These are phyloP conservation scores for Aspergillus caelatus DNA, from an alignment of 2,329 filamentous ascomycete species.

Conservation along the genomic window DNA sequence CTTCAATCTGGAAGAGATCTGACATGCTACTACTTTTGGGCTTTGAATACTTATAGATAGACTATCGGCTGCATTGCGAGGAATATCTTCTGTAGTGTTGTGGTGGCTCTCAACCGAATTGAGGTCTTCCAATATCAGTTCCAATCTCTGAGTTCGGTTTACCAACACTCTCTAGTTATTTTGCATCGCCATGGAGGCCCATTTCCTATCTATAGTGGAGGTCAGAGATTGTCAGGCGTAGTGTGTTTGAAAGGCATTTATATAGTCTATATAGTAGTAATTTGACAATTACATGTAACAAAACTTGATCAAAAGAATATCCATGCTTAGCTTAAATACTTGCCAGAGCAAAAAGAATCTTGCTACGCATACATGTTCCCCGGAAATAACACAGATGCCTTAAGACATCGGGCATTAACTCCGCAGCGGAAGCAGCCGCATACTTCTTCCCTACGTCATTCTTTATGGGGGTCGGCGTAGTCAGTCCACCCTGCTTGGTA, in stretches of 20 bases:
- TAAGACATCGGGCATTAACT: too few relatives aligned
- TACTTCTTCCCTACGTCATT: too few relatives aligned
- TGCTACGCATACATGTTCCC: not conserved
- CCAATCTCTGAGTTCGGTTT: not conserved
- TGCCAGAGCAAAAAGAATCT: too few relatives aligned
- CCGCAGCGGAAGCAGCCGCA: too few relatives aligned
- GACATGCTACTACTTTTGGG: too few relatives aligned
- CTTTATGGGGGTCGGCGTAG: too few relatives aligned
- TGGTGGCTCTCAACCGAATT: not conserved
- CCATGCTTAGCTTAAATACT: too few relatives aligned
- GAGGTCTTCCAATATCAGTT: not conserved
- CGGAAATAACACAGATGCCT: not conserved
- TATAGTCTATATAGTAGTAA: too few relatives aligned
- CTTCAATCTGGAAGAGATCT: not conserved
- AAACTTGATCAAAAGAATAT: too few relatives aligned
- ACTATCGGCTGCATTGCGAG: not conserved
- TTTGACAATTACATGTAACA: too few relatives aligned
- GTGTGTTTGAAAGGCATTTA: not conserved
- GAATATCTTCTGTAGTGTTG: not conserved
- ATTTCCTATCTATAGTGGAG: not conserved
- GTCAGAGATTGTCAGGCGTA: not conserved
- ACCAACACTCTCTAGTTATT: not conserved
- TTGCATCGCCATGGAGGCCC: not conserved
- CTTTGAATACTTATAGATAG: not conserved
- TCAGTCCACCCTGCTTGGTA: too few relatives aligned